phyloP scores from a whole-genome alignment of 805 yeast species.

The Lipomyces kockii region DNA sequence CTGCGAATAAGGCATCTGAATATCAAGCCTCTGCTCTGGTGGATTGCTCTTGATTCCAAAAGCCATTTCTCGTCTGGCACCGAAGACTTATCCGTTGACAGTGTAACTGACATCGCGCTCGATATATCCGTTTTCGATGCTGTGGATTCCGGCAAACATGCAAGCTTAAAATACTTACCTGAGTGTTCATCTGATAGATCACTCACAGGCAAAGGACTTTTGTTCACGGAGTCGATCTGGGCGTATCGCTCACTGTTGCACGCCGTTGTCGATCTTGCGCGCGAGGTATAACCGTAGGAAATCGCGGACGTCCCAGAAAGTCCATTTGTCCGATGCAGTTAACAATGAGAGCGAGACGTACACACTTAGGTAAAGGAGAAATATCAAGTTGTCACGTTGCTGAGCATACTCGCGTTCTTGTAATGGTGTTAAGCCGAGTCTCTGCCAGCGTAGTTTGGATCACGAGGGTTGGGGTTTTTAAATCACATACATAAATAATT shows the following conservation, averaged over 20 bases:
- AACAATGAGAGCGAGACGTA: too few relatives aligned
- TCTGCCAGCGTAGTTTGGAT: too few relatives aligned
- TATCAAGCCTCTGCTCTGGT: too few relatives aligned
- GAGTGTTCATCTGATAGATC: background rate
- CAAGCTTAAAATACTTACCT: background rate
- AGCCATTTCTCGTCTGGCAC: background rate
- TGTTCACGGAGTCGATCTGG: background rate
- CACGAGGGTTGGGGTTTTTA: too few relatives aligned
- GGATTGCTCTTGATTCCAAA: too few relatives aligned
- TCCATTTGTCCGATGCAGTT: background rate
- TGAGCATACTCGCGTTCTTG: too few relatives aligned
- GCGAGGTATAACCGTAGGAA: background rate
- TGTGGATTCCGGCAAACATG: background rate
- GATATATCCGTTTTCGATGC: background rate
- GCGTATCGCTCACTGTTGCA: background rate
- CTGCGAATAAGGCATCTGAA: too few relatives aligned
- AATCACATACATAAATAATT: too few relatives aligned
- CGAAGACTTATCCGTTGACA: background rate
- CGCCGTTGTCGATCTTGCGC: background rate
- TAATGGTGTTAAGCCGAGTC: too few relatives aligned
- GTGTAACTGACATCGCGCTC: background rate
- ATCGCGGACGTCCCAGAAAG: background rate
- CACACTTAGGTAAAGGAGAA: too few relatives aligned
- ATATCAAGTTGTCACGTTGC: too few relatives aligned
- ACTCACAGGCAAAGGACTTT: background rate